Evolutionary conservation across 179 eudicot species (phyloP).

Genomic region (Silene coronaria): DNA sequence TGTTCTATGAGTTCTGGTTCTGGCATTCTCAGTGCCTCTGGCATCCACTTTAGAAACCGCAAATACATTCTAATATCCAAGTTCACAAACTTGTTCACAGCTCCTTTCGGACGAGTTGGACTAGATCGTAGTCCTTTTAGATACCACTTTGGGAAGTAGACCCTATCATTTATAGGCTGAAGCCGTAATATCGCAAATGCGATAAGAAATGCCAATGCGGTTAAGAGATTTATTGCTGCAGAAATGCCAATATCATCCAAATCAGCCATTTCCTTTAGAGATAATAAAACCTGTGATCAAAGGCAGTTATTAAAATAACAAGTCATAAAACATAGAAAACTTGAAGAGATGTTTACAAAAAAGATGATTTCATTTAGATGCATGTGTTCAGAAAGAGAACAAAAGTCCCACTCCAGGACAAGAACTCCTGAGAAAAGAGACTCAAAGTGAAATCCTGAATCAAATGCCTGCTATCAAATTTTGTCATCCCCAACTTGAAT

Average conservation of each 20-base stretch:
- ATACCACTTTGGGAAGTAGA: conserved; percentile 85
- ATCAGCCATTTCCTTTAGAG: conserved; percentile 46
- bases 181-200: conserved; percentile 77
- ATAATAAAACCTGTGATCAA: conserved; percentile 14
- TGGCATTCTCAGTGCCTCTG: conserved; percentile 94
- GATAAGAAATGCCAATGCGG: conserved; percentile 62
- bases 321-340: not conserved
- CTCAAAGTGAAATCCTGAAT: not conserved
- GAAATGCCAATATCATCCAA: conserved; percentile 54
- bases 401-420: not conserved
- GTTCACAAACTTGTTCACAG: conserved; percentile 50
- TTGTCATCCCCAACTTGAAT: too few species aligned
- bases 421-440: not conserved
- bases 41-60: conserved; percentile 88
- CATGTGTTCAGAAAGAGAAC: not conserved
- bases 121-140: conserved; percentile 63
- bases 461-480: too few species aligned
- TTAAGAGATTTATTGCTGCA: conserved; percentile 55
- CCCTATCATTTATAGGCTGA: conserved; percentile 82
- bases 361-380: not conserved
- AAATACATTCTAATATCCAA: conserved; percentile 59
- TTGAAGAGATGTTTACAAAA: not conserved
- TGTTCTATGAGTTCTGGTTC: conserved; percentile 89
- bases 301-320: not conserved
- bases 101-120: conserved; percentile 42